A percentile compares a stretch with the other conserved stretches of the same genome.
phyloP scores from a whole-genome alignment of 495 filamentous ascomycete species.

The Pyrenula massariospora region DNA sequence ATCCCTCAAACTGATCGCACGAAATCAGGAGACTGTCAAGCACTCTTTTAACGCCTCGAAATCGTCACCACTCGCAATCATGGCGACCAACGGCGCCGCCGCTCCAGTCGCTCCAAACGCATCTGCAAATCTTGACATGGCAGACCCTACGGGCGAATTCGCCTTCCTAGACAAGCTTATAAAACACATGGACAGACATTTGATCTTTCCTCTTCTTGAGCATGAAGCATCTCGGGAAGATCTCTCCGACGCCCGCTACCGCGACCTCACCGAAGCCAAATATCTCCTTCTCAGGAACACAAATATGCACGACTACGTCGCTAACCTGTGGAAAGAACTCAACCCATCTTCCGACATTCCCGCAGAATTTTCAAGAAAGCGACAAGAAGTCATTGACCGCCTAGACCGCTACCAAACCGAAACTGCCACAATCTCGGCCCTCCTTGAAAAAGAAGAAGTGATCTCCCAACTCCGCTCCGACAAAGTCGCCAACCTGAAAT shows the following conservation, averaged over 20 bases:
- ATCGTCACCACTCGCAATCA: neutral
- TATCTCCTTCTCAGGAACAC: constrained; percentile 88
- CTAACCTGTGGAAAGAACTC: constrained; percentile 75
- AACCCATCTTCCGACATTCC: constrained; percentile 68
- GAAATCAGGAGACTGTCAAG: too few relatives aligned
- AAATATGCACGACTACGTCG: constrained; percentile 97
- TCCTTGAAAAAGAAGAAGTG: constrained; percentile 78
- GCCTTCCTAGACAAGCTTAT: constrained; percentile 84
- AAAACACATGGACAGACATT: constrained; percentile 85
- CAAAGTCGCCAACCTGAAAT: constrained; percentile 95
- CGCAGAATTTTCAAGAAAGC: constrained; percentile 73
- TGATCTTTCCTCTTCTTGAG: constrained; percentile 89
- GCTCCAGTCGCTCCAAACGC: constrained; percentile 9
- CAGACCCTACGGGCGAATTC: constrained; percentile 50
- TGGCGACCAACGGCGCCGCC: neutral
- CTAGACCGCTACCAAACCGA: constrained; percentile 72
- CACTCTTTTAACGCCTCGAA: too few relatives aligned
- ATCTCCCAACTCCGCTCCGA: constrained; percentile 80
- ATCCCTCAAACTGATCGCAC: too few relatives aligned
- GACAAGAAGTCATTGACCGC: constrained; percentile 74
- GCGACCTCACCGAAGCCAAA: constrained; percentile 68
- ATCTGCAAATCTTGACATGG: constrained; percentile 28
- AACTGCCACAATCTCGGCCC: constrained; percentile 71
- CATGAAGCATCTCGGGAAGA: constrained; percentile 53
- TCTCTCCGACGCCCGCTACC: constrained; percentile 43